Evolutionary conservation across 2,329 filamentous ascomycete species (phyloP).

Genomic region (Calonectria hongkongensis): DNA sequence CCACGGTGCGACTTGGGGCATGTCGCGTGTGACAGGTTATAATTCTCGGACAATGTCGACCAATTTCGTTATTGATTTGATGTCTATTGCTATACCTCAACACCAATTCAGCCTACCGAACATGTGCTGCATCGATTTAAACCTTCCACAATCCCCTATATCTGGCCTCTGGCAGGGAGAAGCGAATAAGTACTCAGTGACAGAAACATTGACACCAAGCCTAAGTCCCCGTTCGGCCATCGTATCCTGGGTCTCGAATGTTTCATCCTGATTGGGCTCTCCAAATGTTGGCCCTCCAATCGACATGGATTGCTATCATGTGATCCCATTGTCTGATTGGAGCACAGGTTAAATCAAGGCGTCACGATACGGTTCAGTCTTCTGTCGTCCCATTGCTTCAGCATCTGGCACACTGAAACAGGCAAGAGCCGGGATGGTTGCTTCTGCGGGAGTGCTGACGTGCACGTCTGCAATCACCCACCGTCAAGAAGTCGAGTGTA

Average conservation of each 20-base stretch:
- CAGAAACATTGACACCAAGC: slow-evolving; percentile 6
- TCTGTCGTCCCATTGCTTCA: slow-evolving; percentile 24
- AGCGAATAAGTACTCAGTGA: background rate
- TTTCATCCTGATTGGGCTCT: slow-evolving; percentile 42
- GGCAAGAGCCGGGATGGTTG: slow-evolving; percentile 22
- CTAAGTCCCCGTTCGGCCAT: background rate
- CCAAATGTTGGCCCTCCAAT: slow-evolving; percentile 27
- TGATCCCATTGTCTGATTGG: slow-evolving; percentile 42
- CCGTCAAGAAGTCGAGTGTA: background rate
- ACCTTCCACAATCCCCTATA: background rate
- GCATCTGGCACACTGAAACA: slow-evolving; percentile 36
- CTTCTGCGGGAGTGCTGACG: slow-evolving; percentile 7
- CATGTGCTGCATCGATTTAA: background rate
- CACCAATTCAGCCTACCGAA: background rate
- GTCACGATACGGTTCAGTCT: slow-evolving; percentile 42
- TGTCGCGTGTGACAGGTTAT: background rate
- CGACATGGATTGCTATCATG: slow-evolving; percentile 37
- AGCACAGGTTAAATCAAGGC: slow-evolving; percentile 37
- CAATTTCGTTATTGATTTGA: background rate
- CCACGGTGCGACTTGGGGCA: background rate
- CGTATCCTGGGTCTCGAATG: slow-evolving; percentile 31
- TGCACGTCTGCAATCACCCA: background rate
- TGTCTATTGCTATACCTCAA: background rate
- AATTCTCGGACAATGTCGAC: background rate
- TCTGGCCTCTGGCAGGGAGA: background rate